Base-by-base conservation (phyloP, 1,284 basidiomycete species). In the Psilocybe mexicana region DNA sequence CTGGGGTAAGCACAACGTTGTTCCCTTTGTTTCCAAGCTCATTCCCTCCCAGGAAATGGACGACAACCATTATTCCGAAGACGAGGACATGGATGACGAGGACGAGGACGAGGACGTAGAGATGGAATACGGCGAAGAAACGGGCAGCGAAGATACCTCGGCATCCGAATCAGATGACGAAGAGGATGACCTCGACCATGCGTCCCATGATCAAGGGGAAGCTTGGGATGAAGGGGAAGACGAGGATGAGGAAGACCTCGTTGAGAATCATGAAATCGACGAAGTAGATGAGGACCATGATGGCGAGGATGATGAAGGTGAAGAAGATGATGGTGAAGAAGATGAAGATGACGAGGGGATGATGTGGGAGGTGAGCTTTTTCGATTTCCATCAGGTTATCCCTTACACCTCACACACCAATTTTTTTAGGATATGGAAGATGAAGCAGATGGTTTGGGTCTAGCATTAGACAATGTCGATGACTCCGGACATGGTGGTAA, bases 41-140 rank as follows among this genome's bases (percentile, higher is more conserved):
- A 63, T 50, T 56, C 33, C 43, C 26, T 54, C 60, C 33, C 61
- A 93, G 92, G 90, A 92, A 69, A 92, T 93, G 88, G 92, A 92
- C 60, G 90, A 90, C 63, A 80, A 80, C 11, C 80, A 85, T 57
- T 90, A 84, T 56, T 80, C 82, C 25, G 90, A 89, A 43, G 90
- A 90, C 55, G 90, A 90, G 49, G 91, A 88, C 53, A 90, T 92
- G 80, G 90, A 88, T 54, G 92, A 90, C 35, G 90, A 88, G 56
- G 90, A 87, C 40, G 92, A 87, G 7, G 90, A 88, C 14, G 90
- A 89, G 54, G 91, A 93, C 58, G 89, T 92, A 28, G 93, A 94
- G 57, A 93, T 94, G 83, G 92, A 94, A 45, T 92, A 87, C 60
- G 91, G 82, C 6, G 90, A 93, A 45, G 88, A 90, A 59, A 90